Percentiles rank a stretch among this genome's conserved stretches.
phyloP scores from a whole-genome alignment of 1,284 basidiomycete genomes.

The Sphaerobolus stellatus region DNA sequence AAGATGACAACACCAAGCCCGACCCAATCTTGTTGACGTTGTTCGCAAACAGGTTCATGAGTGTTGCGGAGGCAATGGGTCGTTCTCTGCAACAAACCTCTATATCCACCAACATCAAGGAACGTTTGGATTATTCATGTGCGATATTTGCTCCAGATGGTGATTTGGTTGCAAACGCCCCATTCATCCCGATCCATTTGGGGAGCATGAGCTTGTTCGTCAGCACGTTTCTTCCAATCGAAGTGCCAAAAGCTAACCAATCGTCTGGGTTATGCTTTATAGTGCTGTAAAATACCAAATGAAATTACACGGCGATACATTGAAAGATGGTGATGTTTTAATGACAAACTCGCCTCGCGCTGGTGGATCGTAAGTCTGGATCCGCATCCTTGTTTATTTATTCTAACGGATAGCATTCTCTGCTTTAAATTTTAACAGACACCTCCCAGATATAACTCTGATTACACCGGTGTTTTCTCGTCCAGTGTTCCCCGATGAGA shows the following conservation, averaged over 20 bases:
- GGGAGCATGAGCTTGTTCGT: conserved; percentile 81
- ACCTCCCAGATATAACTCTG: conserved; percentile 84
- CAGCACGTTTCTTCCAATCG: neutral
- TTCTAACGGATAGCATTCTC: neutral
- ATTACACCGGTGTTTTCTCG: conserved; percentile 81
- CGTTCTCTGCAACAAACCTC: conserved; percentile 85
- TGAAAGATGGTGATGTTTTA: conserved; percentile 86
- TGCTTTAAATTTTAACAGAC: conserved; percentile 40
- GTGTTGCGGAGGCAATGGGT: conserved; percentile 92
- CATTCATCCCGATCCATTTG: conserved; percentile 79
- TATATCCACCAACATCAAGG: conserved; percentile 90
- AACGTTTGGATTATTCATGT: conserved; percentile 86
- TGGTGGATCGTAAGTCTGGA: conserved; percentile 71
- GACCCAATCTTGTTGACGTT: conserved; percentile 88
- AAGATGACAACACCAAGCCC: conserved; percentile 34
- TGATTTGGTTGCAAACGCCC: conserved; percentile 88
- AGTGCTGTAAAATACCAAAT: conserved; percentile 92
- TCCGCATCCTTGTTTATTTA: conserved; percentile 44
- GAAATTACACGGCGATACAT: conserved; percentile 61
- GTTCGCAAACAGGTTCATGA: conserved; percentile 92
- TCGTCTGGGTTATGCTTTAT: neutral
- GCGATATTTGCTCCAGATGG: conserved; percentile 90
- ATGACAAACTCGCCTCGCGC: conserved; percentile 90
- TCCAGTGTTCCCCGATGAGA: conserved; percentile 30
- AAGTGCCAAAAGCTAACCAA: conserved; percentile 15